Percentiles rank a stretch among this genome's conserved stretches.
These are phyloP conservation scores for Aspergillus sp. DNA, from an alignment of 2,329 filamentous ascomycete species.

Conservation along the genomic window DNA sequence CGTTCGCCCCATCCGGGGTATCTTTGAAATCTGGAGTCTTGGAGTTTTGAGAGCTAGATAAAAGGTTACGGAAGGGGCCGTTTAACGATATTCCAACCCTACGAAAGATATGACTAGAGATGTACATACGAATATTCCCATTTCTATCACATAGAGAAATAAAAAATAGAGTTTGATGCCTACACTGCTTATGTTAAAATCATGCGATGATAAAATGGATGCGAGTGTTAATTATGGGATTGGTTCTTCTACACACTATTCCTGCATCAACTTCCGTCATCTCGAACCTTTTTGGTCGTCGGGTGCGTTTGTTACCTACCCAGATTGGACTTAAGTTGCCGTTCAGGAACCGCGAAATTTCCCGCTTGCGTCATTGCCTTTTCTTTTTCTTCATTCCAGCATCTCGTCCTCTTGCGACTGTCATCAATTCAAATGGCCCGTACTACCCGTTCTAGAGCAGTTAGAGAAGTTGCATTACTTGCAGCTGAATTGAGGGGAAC, in stretches of 20 bases:
- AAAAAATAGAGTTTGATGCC: not conserved
- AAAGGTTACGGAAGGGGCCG: conserved; percentile 17
- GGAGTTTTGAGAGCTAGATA: conserved; percentile 23
- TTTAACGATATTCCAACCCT: conserved; percentile 17
- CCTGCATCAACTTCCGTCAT: not conserved
- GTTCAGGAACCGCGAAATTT: not conserved
- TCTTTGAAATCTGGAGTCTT: conserved; percentile 18
- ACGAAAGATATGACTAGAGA: conserved; percentile 10
- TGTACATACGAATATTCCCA: conserved; percentile 3
- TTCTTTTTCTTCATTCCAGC: not conserved
- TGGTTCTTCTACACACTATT: not conserved
- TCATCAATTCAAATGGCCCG: conserved; percentile 21
- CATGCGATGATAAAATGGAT: not conserved
- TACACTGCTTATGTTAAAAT: not conserved
- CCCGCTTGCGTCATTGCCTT: not conserved
- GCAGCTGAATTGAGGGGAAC: conserved; percentile 11
- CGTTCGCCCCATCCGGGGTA: not conserved
- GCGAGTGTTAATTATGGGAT: not conserved
- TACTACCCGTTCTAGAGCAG: conserved; percentile 29
- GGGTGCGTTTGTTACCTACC: not conserved
- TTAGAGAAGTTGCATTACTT: conserved; percentile 21
- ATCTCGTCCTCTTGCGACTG: not conserved
- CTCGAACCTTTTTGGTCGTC: not conserved
- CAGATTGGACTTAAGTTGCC: not conserved
- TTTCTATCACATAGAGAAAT: not conserved